Evolutionary conservation across 108 stramenopile species (phyloP), one percentile per base, ranked within the genome.

Genomic region (Skeletonema costatum): DNA sequence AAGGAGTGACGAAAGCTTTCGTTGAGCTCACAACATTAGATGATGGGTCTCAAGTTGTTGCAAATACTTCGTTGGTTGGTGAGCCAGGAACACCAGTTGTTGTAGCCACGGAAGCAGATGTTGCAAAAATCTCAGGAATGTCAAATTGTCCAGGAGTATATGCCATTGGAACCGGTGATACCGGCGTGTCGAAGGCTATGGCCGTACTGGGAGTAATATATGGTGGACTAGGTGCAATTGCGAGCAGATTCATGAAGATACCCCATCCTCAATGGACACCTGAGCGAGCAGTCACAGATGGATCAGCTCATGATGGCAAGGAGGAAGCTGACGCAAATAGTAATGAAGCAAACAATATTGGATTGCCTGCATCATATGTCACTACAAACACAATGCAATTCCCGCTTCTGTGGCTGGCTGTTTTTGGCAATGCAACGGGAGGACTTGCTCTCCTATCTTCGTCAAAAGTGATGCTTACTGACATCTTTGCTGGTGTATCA

Each of bases 401-500:
- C 62, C 87, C 88, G 39, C 75, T 90, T 29, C 85, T 97, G 9
- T 89, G 87, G 80, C 59, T 89, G 25, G 75, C 89, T 1, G 88
- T 93, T 33, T 91, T 90, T 78, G 90, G 90, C 38, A 88, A 89
- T 59, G 92, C 92, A 1, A 83, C 84, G 25, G 91, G 89, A 13
- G 96, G 93, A 5, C 51, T 94, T 16, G 92, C 92, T 0, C 80
- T 95, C 2, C 68, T 97, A 63, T 90, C 91, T 11, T 83, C 86
- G 19, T 89, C 90, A 50, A 97, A 93, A 76, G 84, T 92, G 29
- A 91, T 95, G 87, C 92, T 97, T 71, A 87, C 87, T 17, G 96
- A 97, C 66, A 82, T 92, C 31, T 94, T 92, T 75, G 89, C 87
- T 32, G 77, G 84, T 19, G 74, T 91, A 7, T 78, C 92, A 48